Conservation (phyloP, 768 basidiomycete genomes). For the Macrolepiota albuminosa region DNA sequence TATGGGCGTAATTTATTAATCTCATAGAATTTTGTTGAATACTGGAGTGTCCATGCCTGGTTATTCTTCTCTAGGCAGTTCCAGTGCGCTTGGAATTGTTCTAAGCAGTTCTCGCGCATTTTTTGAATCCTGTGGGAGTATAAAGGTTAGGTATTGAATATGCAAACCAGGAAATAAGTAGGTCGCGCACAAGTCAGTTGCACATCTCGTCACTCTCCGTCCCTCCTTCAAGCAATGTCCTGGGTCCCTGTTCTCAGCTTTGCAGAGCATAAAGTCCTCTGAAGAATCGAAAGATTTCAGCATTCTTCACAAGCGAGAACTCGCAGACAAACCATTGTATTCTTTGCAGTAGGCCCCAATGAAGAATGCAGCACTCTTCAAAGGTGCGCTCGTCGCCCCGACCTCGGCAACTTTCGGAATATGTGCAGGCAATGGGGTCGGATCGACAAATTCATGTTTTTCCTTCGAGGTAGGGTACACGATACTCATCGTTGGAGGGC, state of each 20-base stretch:
- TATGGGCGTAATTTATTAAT: slow-evolving; percentile 24
- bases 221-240: slow-evolving; percentile 95
- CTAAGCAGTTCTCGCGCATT: slow-evolving; percentile 87
- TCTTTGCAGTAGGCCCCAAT: slow-evolving; percentile 94
- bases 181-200: slow-evolving; percentile 79
- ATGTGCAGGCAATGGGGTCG: slow-evolving; percentile 58
- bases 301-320: neutral
- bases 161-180: neutral
- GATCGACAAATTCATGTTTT: slow-evolving; percentile 52
- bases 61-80: slow-evolving; percentile 91
- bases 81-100: slow-evolving; percentile 91
- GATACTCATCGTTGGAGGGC: slow-evolving; percentile 42
- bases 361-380: slow-evolving; percentile 97
- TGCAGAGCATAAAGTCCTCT: slow-evolving; percentile 84
- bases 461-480: slow-evolving; percentile 45
- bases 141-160: neutral
- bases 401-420: slow-evolving; percentile 82
- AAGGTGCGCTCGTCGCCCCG: slow-evolving; percentile 84
- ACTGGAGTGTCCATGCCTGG: slow-evolving; percentile 57
- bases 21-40: neutral
- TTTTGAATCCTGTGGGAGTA: slow-evolving; percentile 69
- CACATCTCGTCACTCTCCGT: slow-evolving; percentile 91
- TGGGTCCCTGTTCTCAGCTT: slow-evolving; percentile 85
- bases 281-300: neutral
- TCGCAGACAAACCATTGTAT: slow-evolving; percentile 74